Base-by-base conservation (phyloP, 83 land plant genomes). In the Thuja plicata region DNA sequence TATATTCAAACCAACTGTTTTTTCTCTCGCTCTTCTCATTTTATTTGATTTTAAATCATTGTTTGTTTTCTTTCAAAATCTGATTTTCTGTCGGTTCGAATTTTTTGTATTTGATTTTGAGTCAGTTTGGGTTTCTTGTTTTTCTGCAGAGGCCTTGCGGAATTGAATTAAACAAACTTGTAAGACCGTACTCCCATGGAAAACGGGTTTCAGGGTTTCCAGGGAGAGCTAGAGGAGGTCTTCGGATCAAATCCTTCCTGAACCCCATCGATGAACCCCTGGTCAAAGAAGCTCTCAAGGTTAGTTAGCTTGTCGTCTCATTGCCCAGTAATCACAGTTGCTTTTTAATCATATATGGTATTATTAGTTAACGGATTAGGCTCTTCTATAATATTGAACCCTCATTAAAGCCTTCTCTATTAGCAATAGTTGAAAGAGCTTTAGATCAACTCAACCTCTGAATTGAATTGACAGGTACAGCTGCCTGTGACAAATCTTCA, bases 211-310 rank as follows among this genome's bases (percentile, higher is more conserved):
- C 85, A 45, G 30, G 54, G 52, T 8, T 84, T 84, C 52, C 86
- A 84, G 86, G 13, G 21, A 84, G 12, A 84, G 57, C 30, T 50
- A 16, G 55, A 50, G 55, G 57, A 48, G 35, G 55, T n/a, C 55
- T 7, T 52, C 60, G 71, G 79, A 66, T 90, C 70, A 88, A 77
- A 46, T 92, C 95, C 54, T 91, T 94, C 74, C 86, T 94, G 87
- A 89, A 91, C 73, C 91, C 91, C 15, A 55, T 81, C 27, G 91
- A 94, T n/a, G 95, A 94, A 24, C 95, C 95, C 62, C 86, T 94
- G 43, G 87, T 94, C 86, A 92, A 94, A 85, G 93, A 94, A 87
- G 95, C 95, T 24, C 74, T 94, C 55, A 93, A 93, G 95, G 95
- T 94, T 84, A 93, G 95, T 93, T 84, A 50, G 38, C 34, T 52